Conservation (phyloP, 2,329 filamentous ascomycete species). For the Nigrospora oryzae region DNA sequence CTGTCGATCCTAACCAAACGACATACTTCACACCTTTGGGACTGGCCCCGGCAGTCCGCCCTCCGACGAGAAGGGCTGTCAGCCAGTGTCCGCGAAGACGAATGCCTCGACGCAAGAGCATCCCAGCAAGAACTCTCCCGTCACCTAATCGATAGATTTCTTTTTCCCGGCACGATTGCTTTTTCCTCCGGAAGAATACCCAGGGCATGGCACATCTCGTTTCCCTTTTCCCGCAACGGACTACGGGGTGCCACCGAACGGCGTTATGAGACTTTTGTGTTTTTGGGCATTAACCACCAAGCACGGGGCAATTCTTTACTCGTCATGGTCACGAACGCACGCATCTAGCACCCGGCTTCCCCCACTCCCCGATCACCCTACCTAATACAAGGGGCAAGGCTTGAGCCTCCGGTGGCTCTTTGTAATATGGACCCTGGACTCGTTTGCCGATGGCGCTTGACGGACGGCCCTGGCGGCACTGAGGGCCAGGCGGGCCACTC, state of each 20-base stretch:
- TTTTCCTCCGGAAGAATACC: conserved; percentile 16
- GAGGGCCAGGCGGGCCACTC: neutral
- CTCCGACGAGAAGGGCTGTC: too few species aligned
- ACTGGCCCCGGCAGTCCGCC: too few species aligned
- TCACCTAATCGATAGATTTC: conserved; percentile 10
- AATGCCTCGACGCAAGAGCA: neutral
- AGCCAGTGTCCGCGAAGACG: too few species aligned
- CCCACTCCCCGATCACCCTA: neutral
- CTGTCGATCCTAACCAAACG: too few species aligned
- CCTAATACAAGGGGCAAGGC: neutral
- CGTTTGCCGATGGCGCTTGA: neutral
- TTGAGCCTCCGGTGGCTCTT: too few species aligned
- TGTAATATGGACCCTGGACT: neutral
- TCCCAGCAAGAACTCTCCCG: neutral
- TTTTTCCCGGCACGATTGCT: conserved; percentile 11
- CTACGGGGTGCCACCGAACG: neutral
- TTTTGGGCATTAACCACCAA: neutral
- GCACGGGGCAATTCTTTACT: too few species aligned
- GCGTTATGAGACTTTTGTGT: conserved; percentile 4
- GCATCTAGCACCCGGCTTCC: too few species aligned
- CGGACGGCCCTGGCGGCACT: too few species aligned
- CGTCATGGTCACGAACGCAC: too few species aligned
- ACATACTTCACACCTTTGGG: too few species aligned
- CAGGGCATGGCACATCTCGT: conserved; percentile 10
- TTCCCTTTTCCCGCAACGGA: conserved; percentile 1